Conservation (phyloP, 306 rosid genomes). For the Boehmeria nivea region DNA sequence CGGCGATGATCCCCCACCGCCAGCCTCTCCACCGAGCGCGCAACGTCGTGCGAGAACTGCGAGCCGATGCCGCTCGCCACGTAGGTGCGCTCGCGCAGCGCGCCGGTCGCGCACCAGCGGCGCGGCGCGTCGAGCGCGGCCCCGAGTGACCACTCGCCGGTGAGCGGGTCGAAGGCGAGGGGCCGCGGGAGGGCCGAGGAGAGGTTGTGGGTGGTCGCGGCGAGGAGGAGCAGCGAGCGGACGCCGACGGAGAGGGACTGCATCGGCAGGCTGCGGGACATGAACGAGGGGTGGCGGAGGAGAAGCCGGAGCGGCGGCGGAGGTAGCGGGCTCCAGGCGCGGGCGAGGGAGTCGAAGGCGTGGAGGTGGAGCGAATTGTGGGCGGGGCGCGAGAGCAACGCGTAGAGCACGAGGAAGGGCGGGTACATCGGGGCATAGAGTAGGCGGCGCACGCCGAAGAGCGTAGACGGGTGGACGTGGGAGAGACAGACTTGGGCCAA, state of each 20-base stretch:
- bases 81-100: constrained; percentile 26
- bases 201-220: constrained; percentile 57
- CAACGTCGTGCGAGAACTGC: constrained; percentile 48
- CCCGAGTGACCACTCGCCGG: constrained; percentile 37
- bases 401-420: constrained; percentile 60
- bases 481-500: constrained; percentile 62
- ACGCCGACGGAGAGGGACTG: constrained; percentile 54
- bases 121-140: constrained; percentile 49
- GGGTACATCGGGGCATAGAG: constrained; percentile 67
- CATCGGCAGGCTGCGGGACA: constrained; percentile 62
- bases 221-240: constrained; percentile 48
- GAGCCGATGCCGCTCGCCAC: constrained; percentile 78
- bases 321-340: constrained; percentile 47
- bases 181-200: constrained; percentile 64
- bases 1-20: neutral
- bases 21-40: constrained; percentile 52
- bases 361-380: constrained; percentile 21
- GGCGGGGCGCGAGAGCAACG: neutral
- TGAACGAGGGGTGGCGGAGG: constrained; percentile 78
- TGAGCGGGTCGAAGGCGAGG: constrained; percentile 45
- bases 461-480: constrained; percentile 30
- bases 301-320: constrained; percentile 36
- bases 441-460: constrained; percentile 51
- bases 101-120: constrained; percentile 79
- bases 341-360: constrained; percentile 57